Evolutionary conservation across 176 grass and related monocot genomes (phyloP).

Genomic region (Carex cristatella): DNA sequence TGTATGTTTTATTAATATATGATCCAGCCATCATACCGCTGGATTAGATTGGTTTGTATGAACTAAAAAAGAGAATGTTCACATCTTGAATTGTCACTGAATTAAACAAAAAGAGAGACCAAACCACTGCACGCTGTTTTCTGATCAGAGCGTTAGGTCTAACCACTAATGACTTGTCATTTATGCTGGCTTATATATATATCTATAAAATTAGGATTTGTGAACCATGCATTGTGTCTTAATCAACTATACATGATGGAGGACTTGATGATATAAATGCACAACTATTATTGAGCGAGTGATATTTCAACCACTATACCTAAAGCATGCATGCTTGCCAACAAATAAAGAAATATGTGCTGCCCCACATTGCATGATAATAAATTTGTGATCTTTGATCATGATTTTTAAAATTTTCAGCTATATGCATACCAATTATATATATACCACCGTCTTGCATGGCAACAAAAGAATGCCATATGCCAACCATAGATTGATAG

Average conservation of each 20-base stretch:
- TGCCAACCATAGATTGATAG: background rate
- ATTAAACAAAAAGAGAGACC: background rate
- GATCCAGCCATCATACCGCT: background rate
- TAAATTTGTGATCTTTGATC: background rate
- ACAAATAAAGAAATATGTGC: constrained; percentile 18
- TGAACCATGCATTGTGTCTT: constrained; percentile 1
- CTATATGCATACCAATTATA: background rate
- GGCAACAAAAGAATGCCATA: background rate
- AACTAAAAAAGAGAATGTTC: constrained; percentile 5
- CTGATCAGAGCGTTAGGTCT: constrained; percentile 13
- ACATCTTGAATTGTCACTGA: background rate
- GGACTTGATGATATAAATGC: constrained; percentile 12
- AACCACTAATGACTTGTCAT: constrained; percentile 20
- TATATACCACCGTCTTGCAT: background rate
- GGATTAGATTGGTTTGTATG: constrained; percentile 7
- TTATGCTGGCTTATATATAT: background rate
- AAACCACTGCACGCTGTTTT: background rate
- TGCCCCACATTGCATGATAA: background rate
- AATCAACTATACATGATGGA: constrained; percentile 19
- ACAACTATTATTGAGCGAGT: constrained; percentile 10
- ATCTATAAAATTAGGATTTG: constrained; percentile 17
- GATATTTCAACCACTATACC: constrained; percentile 29
- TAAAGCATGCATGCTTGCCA: constrained; percentile 16
- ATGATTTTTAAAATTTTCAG: background rate
- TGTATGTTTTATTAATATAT: background rate